Evolutionary conservation across 2,329 filamentous ascomycete species (phyloP).

Genomic region (Westerdykella ornata): DNA sequence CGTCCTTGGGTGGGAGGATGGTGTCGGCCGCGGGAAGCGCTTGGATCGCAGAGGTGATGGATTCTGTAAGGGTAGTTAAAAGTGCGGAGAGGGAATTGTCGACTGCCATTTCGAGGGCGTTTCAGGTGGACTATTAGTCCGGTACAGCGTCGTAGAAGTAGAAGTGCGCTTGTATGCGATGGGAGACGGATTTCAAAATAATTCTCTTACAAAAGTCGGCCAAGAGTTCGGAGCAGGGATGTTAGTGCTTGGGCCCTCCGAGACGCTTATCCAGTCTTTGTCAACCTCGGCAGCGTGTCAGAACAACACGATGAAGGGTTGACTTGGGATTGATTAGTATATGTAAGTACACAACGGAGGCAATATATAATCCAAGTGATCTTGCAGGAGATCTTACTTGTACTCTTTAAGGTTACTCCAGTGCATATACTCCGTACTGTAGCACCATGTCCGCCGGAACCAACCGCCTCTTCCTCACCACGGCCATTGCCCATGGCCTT

Average conservation of each 20-base stretch:
- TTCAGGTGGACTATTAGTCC: not conserved
- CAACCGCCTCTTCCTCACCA: constrained; percentile 24
- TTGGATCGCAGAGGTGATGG: constrained; percentile 55
- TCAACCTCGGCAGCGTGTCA: not conserved
- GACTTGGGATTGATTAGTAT: not conserved
- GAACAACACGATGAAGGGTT: not conserved
- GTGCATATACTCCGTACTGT: no score
- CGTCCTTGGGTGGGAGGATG: constrained; percentile 69
- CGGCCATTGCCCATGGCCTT: constrained; percentile 24
- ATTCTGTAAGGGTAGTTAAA: constrained; percentile 46
- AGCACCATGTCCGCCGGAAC: no score
- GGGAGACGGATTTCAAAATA: no score
- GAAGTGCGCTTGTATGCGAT: no score
- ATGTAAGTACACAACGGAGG: not conserved
- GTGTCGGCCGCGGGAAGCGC: constrained; percentile 50
- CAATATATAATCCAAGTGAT: no score
- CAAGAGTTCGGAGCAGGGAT: not conserved
- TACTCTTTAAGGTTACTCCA: no score
- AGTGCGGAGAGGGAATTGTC: constrained; percentile 37
- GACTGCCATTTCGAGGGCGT: constrained; percentile 26
- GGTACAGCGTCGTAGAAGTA: not conserved
- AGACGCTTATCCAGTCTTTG: not conserved
- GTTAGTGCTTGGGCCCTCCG: no score
- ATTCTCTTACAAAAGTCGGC: not conserved
- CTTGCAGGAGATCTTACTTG: not conserved